These are phyloP conservation scores for Nyctanthes arbortristis DNA, from an alignment of 257 asterid species.

Conservation along the genomic window DNA sequence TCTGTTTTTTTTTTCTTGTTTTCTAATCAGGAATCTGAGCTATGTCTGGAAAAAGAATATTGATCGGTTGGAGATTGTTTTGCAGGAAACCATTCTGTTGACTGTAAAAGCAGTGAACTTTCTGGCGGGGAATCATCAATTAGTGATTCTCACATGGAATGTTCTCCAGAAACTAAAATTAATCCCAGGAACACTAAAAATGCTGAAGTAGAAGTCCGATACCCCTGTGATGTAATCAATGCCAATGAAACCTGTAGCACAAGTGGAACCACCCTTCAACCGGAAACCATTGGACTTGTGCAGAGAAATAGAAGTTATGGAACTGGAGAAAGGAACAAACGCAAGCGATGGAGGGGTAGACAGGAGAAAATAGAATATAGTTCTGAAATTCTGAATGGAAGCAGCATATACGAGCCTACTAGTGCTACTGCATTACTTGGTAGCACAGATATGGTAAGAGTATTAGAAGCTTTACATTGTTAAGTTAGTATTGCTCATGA, in stretches of 20 bases:
- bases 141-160: slow-evolving; percentile 41
- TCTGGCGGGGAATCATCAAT: slow-evolving; percentile 57
- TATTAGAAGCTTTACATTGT: slow-evolving; percentile 9
- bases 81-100: slow-evolving; percentile 37
- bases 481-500: slow-evolving; percentile 5
- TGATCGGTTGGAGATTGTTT: slow-evolving; percentile 39
- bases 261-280: slow-evolving; percentile 54
- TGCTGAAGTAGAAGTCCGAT: slow-evolving; percentile 63
- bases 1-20: slow-evolving; percentile 10
- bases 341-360: slow-evolving; percentile 95
- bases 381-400: slow-evolving; percentile 45
- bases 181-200: slow-evolving; percentile 40
- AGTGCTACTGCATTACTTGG: slow-evolving; percentile 34
- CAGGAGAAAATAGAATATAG: slow-evolving; percentile 48
- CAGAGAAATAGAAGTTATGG: slow-evolving; percentile 56
- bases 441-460: slow-evolving; percentile 34
- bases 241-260: slow-evolving; percentile 76
- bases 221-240: slow-evolving; percentile 54
- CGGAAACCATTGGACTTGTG: slow-evolving; percentile 43
- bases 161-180: slow-evolving; percentile 43
- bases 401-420: slow-evolving; percentile 47
- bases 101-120: slow-evolving; percentile 23
- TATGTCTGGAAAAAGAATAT: slow-evolving; percentile 31
- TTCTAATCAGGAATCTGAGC: slow-evolving; percentile 37
- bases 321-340: slow-evolving; percentile 76